These are phyloP conservation scores for Naganishia friedmannii DNA, from an alignment of 768 basidiomycete species.

Conservation along the genomic window DNA sequence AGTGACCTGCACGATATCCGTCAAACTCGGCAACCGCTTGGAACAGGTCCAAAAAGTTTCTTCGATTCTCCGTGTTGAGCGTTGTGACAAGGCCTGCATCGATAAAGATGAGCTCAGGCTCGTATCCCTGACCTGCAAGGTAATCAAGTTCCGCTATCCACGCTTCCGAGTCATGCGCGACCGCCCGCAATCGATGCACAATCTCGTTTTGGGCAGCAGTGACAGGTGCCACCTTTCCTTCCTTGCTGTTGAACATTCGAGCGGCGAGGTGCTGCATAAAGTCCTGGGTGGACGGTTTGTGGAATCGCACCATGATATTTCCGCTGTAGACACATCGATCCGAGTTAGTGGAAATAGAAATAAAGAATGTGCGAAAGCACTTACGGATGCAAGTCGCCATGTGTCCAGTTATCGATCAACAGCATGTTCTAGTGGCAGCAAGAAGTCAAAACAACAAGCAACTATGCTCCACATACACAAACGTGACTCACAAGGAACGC, in stretches of 20 bases:
- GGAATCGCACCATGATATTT: slow-evolving; percentile 97
- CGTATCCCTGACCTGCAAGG: slow-evolving; percentile 69
- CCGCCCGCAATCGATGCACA: slow-evolving; percentile 65
- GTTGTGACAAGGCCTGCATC: slow-evolving; percentile 93
- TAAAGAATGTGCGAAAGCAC: not conserved
- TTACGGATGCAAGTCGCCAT: slow-evolving; percentile 57
- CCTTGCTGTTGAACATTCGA: slow-evolving; percentile 56
- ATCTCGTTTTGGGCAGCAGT: slow-evolving; percentile 53
- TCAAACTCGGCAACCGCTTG: slow-evolving; percentile 94
- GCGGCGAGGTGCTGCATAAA: slow-evolving; percentile 64
- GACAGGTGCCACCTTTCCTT: slow-evolving; percentile 43
- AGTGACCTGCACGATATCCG: slow-evolving; percentile 87
- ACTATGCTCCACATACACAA: not conserved
- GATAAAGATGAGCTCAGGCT: slow-evolving; percentile 92
- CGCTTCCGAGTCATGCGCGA: slow-evolving; percentile 58
- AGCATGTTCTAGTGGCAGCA: slow-evolving; percentile 77
- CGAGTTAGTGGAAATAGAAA: not conserved
- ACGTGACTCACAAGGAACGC: slow-evolving; percentile 74
- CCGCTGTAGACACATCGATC: slow-evolving; percentile 56
- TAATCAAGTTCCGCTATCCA: slow-evolving; percentile 70
- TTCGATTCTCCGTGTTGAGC: slow-evolving; percentile 73
- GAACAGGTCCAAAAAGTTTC: slow-evolving; percentile 95
- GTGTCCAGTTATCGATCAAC: slow-evolving; percentile 94
- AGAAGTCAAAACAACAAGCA: slow-evolving; percentile 8
- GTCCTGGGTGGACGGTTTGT: slow-evolving; percentile 68